Base-by-base conservation (phyloP, 148 eudicot genomes). In the Rheum nobile region DNA sequence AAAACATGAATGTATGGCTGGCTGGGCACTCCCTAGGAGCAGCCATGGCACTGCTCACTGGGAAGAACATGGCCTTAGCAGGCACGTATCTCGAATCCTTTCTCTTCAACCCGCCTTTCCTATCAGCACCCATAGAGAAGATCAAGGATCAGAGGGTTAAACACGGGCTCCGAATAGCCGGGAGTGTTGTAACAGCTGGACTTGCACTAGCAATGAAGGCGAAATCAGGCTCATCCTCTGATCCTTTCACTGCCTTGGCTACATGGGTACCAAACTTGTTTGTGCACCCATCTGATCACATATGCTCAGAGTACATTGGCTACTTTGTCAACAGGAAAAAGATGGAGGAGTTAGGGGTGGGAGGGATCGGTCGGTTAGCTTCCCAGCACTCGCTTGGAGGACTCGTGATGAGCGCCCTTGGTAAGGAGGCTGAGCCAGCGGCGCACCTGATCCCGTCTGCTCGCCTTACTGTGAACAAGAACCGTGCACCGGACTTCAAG, bases 1-100 rank as follows among this genome's bases (percentile, higher is more conserved):
- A 92, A 71, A 78, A 81, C 32, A 72, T 75, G 35, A 83, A 77
- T 28, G 72, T 91, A 11, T 94, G 97, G 96, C 43, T 91, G 77
- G 79, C 96, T 17, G 98, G 98, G n/a, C 95, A 88, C 74, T 95
- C 98, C 35, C 76, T 95, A 8, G 98, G 98, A 70, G 87, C 98
- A 28, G 93, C 97, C 75, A 87, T 95, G 88, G 93, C 87, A 32
- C 79, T 91, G 82, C 90, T 89, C 32, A 85, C 89, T n/a, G 98
- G 98, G 1, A 95, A 90, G 78, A 90, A 83, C 70, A 89, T 90
- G 90, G 98, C 96, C 0, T 84, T 80, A 55, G 75, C 24, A 19
- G 93, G 96, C 12, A 79, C 82, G 35, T 80, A 80, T 67, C 88
- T 95, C 0, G 91, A 91, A 22, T 76, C 93, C 4, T 90, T 85